Evolutionary conservation across 2,329 filamentous ascomycete genomes (phyloP).

Genomic region (Claviceps spartinae): DNA sequence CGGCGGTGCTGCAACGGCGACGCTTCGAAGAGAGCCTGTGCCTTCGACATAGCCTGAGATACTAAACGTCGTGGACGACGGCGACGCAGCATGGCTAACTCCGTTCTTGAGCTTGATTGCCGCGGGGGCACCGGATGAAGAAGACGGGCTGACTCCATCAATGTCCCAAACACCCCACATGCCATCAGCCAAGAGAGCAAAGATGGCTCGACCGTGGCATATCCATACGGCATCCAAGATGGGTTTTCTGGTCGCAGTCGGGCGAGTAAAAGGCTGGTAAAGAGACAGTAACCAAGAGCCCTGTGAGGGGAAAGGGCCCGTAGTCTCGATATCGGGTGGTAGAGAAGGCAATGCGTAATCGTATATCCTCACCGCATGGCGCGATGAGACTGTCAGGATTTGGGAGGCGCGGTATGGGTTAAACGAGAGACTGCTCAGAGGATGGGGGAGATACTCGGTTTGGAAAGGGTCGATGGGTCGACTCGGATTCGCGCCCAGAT

Average conservation of each 20-base stretch:
- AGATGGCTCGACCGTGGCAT: slow-evolving; percentile 42
- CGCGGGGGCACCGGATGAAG: slow-evolving; percentile 24
- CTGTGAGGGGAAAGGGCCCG: slow-evolving; percentile 39
- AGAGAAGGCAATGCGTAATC: slow-evolving; percentile 43
- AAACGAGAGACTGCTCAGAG: slow-evolving; percentile 43
- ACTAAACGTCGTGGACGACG: slow-evolving; percentile 45
- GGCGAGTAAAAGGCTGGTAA: slow-evolving; percentile 41
- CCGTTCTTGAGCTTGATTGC: slow-evolving; percentile 38
- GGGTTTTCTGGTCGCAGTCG: slow-evolving; percentile 38
- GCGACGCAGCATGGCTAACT: slow-evolving; percentile 43
- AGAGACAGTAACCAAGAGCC: slow-evolving; percentile 53
- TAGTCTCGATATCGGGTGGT: slow-evolving; percentile 34
- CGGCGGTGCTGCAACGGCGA: slow-evolving; percentile 17
- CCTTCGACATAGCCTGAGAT: slow-evolving; percentile 47
- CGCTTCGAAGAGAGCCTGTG: slow-evolving; percentile 37
- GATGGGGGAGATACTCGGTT: slow-evolving; percentile 41
- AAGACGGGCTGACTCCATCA: slow-evolving; percentile 39
- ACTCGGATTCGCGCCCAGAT: slow-evolving; percentile 19
- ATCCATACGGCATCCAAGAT: slow-evolving; percentile 52
- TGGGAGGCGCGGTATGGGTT: slow-evolving; percentile 46
- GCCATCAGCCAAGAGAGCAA: slow-evolving; percentile 46
- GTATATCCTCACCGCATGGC: slow-evolving; percentile 46
- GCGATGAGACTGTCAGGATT: slow-evolving; percentile 40
- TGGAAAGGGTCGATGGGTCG: slow-evolving; percentile 39
- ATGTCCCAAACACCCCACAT: slow-evolving; percentile 59